Evolutionary conservation across 2,329 filamentous ascomycete species (phyloP), one percentile per base, ranked within the genome.

Genomic region (Epichloe uncinata): DNA sequence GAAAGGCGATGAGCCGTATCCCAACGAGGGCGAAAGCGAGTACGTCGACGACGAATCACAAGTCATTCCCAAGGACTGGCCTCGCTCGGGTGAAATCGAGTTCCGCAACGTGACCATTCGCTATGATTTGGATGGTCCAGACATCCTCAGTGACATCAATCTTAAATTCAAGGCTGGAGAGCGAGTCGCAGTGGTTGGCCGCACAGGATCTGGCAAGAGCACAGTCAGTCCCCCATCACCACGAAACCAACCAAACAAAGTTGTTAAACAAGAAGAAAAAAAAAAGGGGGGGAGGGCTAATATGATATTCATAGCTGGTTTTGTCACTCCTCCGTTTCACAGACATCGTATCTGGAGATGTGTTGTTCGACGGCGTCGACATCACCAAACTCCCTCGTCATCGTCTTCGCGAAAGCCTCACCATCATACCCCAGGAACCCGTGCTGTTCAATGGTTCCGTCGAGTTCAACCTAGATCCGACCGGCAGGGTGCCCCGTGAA

Each of bases 131-230:
- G 63, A 74, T 51, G 64, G 72, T 16, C 66, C 68, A 44, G 67
- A 75, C 49, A 72, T 78, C 41, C 64, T 78, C 16, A 73, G 72
- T 22, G 61, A 74, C 35, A 63, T 78, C 48, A 75, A 69, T 52
- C 65, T 78, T 42, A 69, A 68, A 35, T 74, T 78, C 53, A 69
- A 66, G 12, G 84, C 83, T 0, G 86, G 87, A 1, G 84, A 85
- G 49, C 83, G 84, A 47, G 86, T 86, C 1, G 87, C 87, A 0
- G 74, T 95, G 18, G 84, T 90, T 11, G 88, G 88, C 2, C 79
- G 87, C 9, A 94, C 87, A 0, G 82, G 85, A 0, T 88, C 84
- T 4, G 88, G 88, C 3, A 95, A 95, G 65, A 88, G 83, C 47
- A 94, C 87, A 0, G 75, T 91, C 61, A 63, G 72, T 63, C 18